phyloP scores from a whole-genome alignment of 31 red algal genomes.

The Odonthalia washingtoniensis region DNA sequence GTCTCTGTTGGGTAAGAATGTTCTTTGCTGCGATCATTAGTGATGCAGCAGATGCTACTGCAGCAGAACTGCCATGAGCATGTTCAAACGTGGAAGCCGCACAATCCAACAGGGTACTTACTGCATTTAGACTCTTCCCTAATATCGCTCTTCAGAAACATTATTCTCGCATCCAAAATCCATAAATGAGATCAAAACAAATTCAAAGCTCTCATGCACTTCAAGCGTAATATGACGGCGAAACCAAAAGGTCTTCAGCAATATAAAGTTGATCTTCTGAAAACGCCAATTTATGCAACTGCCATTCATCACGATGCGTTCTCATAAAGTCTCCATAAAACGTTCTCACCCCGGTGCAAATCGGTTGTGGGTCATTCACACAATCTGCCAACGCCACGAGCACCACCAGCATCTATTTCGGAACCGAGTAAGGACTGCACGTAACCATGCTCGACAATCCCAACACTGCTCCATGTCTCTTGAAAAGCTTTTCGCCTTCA shows the following conservation, averaged over 20 bases:
- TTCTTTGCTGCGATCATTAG: slow-evolving; percentile 71
- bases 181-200: too few relatives aligned
- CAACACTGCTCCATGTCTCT: slow-evolving; percentile 86
- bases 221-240: too few relatives aligned
- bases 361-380: slow-evolving; percentile 85
- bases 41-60: slow-evolving; percentile 63
- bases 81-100: slow-evolving; percentile 79
- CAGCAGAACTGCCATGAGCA: slow-evolving; percentile 65
- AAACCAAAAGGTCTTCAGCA: too few relatives aligned
- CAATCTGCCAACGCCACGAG: slow-evolving; percentile 82
- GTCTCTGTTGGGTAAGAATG: slow-evolving; percentile 63
- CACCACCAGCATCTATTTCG: slow-evolving; percentile 84
- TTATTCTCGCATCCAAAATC: too few relatives aligned
- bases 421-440: slow-evolving; percentile 88
- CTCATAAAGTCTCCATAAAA: too few relatives aligned
- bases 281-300: too few relatives aligned
- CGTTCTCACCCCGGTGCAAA: too few relatives aligned
- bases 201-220: too few relatives aligned
- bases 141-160: too few relatives aligned
- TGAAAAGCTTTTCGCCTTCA: slow-evolving; percentile 52
- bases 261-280: too few relatives aligned
- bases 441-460: slow-evolving; percentile 81
- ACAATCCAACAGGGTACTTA: slow-evolving; percentile 76
- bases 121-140: too few relatives aligned
- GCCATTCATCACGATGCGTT: too few relatives aligned